These are phyloP conservation scores for Dipteronia dyeriana DNA, from an alignment of 345 rosid genomes.

Conservation along the genomic window DNA sequence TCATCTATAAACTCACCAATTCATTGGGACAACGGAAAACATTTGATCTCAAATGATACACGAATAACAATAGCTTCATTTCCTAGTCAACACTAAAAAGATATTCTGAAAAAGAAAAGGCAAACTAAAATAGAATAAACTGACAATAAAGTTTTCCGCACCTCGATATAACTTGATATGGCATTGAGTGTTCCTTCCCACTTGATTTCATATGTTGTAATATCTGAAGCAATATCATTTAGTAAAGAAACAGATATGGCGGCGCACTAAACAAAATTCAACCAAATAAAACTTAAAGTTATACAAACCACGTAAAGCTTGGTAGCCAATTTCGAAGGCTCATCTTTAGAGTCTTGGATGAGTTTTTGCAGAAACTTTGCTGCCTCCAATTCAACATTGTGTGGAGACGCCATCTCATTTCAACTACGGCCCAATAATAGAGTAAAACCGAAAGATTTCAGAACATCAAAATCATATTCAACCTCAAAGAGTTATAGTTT, in stretches of 20 bases:
- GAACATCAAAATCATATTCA: not conserved
- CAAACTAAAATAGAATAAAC: not conserved
- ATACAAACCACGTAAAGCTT: conserved; percentile 81
- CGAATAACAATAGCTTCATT: conserved; percentile 3
- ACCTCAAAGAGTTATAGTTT: not conserved
- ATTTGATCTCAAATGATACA: not conserved
- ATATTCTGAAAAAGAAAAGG: not conserved
- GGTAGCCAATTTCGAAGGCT: conserved; percentile 91
- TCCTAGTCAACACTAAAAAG: conserved; percentile 5
- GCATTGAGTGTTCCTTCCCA: conserved; percentile 99
- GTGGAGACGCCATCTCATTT: conserved; percentile 66
- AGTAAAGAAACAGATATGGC: conserved; percentile 13
- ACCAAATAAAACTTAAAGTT: conserved; percentile 15
- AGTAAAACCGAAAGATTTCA: not conserved
- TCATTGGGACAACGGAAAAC: not conserved
- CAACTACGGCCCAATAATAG: conserved; percentile 20
- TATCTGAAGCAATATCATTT: conserved; percentile 52
- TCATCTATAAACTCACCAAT: not conserved
- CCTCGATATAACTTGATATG: conserved; percentile 99
- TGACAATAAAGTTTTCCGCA: conserved; percentile 24
- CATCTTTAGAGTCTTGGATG: conserved; percentile 95
- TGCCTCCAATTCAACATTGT: conserved; percentile 94
- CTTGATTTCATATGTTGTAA: conserved; percentile 96
- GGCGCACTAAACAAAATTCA: conserved; percentile 7
- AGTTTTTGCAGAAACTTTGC: conserved; percentile 98